Evolutionary conservation across 2,329 filamentous ascomycete genomes (phyloP).

Genomic region (Cladosporium colombiae): DNA sequence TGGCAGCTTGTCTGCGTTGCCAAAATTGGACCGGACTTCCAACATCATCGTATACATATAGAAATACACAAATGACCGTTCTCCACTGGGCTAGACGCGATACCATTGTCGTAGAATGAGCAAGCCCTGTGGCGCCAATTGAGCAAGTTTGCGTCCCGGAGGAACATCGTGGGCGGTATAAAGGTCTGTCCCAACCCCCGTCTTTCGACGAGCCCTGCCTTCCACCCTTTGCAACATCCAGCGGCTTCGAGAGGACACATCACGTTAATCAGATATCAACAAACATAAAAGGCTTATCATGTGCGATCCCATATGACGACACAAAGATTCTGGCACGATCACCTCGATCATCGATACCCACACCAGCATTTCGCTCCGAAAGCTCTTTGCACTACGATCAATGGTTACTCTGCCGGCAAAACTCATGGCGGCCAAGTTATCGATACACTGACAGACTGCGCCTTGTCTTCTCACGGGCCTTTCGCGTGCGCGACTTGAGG

Average conservation of each 20-base stretch:
- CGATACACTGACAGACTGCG: background rate
- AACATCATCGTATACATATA: background rate
- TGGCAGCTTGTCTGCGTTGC: background rate
- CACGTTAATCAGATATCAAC: background rate
- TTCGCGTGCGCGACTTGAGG: conserved; percentile 10
- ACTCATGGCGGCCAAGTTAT: background rate
- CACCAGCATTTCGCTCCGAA: background rate
- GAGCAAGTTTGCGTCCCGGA: conserved; percentile 5
- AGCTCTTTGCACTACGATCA: background rate
- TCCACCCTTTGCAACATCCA: background rate
- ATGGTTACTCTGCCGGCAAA: background rate
- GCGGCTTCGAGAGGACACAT: background rate
- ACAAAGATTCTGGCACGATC: background rate
- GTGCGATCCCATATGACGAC: background rate
- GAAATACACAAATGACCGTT: background rate
- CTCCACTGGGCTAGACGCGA: background rate
- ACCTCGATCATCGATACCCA: background rate
- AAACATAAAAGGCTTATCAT: background rate
- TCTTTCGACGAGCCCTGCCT: background rate
- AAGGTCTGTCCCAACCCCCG: background rate
- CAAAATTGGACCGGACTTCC: background rate
- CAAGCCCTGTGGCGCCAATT: conserved; percentile 10
- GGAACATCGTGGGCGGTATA: background rate
- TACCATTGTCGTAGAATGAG: background rate
- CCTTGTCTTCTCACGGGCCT: background rate